Evolutionary conservation across 1,139 yeast genomes (phyloP), one percentile per base, ranked within the genome.

Genomic region (Geotrichum klebahnii): DNA sequence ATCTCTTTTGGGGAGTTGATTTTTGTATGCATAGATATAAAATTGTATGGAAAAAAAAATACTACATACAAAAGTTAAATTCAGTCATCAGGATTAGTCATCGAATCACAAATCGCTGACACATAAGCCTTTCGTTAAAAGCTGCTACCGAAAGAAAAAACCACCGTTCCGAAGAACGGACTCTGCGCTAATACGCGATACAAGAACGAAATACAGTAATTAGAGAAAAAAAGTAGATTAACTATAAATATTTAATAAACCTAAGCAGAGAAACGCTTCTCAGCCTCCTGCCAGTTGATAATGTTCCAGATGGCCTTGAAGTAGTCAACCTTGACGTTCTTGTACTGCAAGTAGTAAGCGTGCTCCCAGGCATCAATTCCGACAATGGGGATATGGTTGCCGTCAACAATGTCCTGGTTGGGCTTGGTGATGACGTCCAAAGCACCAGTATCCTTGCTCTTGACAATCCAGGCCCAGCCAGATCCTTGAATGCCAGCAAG

Each of bases 331-430:
- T 90, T 90, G 68, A 84, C 92, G 74, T 90, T 90, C 73, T 87
- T 85, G 77, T 90, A 90, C 72, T 90, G 97, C 72, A 90, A 78
- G 79, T 90, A 90, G 77, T 89, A 90, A 50, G 97, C 97, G 67
- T 90, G 97, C 72, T 90, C 97, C 97, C 97, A 90, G 56, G 97
- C 97, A 66, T 90, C 97, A 68, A 90, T 87, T 49, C 96, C 97
- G 55, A 90, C 78, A 69, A 90, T 75, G 46, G 97, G 96, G 51
- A 81, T 77, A 66, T 79, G 77, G 28, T 79, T 74, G 37, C 88
- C 84, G 45, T 84, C 77, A 35, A 86, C 88, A 37, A 95, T 85
- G 71, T 90, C 97, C 72, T 90, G 97, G 77, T 90, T 90, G 61
- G 80, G 76, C 61, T 90, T 86, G 66, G 90, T 87, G 55, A 88